Evolutionary conservation across 441 rosid species (phyloP).

Genomic region (Kokia cookei): DNA sequence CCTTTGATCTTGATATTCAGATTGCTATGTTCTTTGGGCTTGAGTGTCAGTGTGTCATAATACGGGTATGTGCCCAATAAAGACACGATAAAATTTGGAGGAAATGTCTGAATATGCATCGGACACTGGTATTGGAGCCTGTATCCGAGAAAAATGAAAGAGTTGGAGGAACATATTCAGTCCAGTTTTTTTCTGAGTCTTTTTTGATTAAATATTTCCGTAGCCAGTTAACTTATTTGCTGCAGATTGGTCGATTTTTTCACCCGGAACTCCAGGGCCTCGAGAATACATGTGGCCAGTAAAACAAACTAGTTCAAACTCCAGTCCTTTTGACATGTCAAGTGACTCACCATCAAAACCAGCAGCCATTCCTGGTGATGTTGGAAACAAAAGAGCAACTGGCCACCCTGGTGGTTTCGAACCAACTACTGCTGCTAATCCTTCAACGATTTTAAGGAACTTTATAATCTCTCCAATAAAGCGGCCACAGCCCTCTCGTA

Average conservation of each 20-base stretch:
- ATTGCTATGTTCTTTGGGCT: background rate
- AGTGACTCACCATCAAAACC: constrained; percentile 52
- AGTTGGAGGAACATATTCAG: no score
- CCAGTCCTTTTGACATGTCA: constrained; percentile 67
- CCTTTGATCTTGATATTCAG: background rate
- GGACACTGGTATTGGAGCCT: no score
- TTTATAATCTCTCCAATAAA: constrained; percentile 87
- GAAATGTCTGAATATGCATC: no score
- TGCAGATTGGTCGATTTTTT: constrained; percentile 75
- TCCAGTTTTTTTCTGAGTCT: no score
- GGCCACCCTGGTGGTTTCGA: constrained; percentile 40
- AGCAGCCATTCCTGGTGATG: constrained; percentile 42
- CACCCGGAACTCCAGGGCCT: constrained; percentile 92
- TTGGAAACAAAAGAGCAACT: constrained; percentile 53
- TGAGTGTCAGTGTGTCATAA: no score
- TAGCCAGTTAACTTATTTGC: constrained; percentile 65
- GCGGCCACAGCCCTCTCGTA: constrained; percentile 86
- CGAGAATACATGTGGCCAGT: constrained; percentile 84
- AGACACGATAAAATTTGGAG: no score
- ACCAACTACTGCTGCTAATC: constrained; percentile 37
- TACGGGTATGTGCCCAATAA: no score
- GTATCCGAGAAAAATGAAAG: no score
- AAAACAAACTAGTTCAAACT: constrained; percentile 63
- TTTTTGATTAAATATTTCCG: constrained; percentile 40
- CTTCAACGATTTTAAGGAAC: constrained; percentile 74